Evolutionary conservation across 2,329 filamentous ascomycete species (phyloP), one percentile per base, ranked within the genome.

Genomic region (Clarireedia homoeocarpa): DNA sequence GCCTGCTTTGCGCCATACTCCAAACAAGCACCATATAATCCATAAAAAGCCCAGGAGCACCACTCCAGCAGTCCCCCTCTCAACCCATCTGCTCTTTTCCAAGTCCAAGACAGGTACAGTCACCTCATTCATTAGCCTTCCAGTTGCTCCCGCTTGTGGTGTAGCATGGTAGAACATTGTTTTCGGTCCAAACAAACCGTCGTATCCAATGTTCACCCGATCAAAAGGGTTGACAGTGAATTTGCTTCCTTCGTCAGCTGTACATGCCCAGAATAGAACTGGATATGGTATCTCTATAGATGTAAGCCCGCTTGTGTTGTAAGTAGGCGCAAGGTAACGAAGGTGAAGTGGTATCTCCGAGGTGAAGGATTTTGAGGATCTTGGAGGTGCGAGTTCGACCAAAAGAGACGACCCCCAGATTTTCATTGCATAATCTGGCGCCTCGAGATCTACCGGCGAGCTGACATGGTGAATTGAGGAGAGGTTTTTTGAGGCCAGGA

Each of bases 181-280:
- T 50, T 82, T 78, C 0, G 82, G 78, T 1, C 81, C 82, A 69
- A 96, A 96, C 7, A 95, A 71, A 0, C 79, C 81, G 62, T 96
- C 92, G 69, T 91, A 96, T 1, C 91, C 91, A n/a, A 96, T 66
- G 66, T 89, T 82, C n/a, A 78, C 74, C 5, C 89, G 77, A 69
- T 96, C 91, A 70, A 97, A 97, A 0, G 92, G 92, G 66, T 88
- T 96, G 5, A 78, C 80, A 0, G 80, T 71, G 71, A 92, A 88
- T 65, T 88, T 86, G 0, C 77, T 78, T 0, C 80, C 82, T 51
- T 82, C 78, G 9, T 82, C 79, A 0, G 85, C 81, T 6, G 80
- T 77, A 67, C 92, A 97, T 0, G 91, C 90, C 91, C 91, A 96
- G 74, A 96, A 96, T 0, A 96, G 80, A 0, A 82, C 80, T 0